phyloP scores from a whole-genome alignment of 345 rosid genomes.

The Cardamine resedifolia region DNA sequence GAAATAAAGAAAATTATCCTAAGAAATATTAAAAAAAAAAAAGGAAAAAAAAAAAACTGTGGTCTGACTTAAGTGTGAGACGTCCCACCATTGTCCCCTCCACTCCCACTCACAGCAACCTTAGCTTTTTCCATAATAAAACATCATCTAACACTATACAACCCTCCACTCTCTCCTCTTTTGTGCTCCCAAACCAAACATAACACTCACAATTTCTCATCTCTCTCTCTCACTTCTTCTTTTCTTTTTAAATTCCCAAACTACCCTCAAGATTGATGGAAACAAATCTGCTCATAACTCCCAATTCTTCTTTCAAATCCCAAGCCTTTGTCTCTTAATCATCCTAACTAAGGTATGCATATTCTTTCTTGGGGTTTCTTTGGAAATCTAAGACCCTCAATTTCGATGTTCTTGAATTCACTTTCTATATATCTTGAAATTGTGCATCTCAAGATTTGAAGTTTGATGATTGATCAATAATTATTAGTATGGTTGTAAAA shows the following conservation, averaged over 20 bases:
- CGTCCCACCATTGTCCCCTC: conserved; percentile 59
- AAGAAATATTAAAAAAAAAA: neutral
- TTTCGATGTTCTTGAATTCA: conserved; percentile 5
- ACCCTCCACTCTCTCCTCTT: conserved; percentile 34
- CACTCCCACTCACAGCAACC: conserved; percentile 45
- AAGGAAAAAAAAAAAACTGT: conserved; percentile 16
- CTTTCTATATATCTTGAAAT: neutral
- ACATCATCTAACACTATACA: conserved; percentile 41
- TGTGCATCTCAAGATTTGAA: conserved; percentile 5
- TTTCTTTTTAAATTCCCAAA: conserved; percentile 3
- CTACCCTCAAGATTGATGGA: neutral
- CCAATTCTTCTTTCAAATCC: conserved; percentile 17
- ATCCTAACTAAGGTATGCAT: conserved; percentile 13
- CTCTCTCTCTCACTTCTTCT: neutral
- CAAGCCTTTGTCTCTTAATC: conserved; percentile 20
- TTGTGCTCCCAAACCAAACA: conserved; percentile 39
- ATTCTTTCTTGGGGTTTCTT: neutral
- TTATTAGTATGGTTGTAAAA: neutral
- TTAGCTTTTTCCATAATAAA: conserved; percentile 60
- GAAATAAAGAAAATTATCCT: conserved; percentile 26
- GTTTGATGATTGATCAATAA: conserved; percentile 21
- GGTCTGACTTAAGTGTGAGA: conserved; percentile 47
- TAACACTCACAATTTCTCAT: conserved; percentile 20
- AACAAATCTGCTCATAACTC: conserved; percentile 24
- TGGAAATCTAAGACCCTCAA: neutral